Base-by-base conservation (phyloP, 139 green algal genomes). In the Cymbomonas tetramitiformis region DNA sequence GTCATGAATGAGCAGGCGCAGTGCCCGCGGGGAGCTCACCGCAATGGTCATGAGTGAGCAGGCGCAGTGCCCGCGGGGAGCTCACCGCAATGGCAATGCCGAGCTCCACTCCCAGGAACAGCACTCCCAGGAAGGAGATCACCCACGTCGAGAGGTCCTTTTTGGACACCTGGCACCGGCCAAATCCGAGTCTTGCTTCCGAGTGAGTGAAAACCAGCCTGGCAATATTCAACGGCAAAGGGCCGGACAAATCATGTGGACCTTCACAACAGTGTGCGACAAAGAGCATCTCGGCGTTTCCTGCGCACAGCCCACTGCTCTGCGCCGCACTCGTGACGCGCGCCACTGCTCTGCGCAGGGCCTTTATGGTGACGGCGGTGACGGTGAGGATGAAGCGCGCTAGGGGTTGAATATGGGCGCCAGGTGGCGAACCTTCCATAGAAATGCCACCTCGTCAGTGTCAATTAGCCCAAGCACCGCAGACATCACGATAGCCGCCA, bases 21-120 rank as follows among this genome's bases (percentile, higher is more conserved):
- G n/a, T n/a, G n/a, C n/a, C n/a, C n/a, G n/a, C n/a, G n/a, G n/a
- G n/a, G n/a, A n/a, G n/a, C n/a, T n/a, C n/a, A n/a, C n/a, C n/a
- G n/a, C n/a, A n/a, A n/a, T n/a, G n/a, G n/a, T n/a, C n/a, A n/a
- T n/a, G n/a, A n/a, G n/a, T n/a, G n/a, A n/a, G n/a, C n/a, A n/a
- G n/a, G n/a, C n/a, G n/a, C n/a, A n/a, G n/a, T n/a, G n/a, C n/a
- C n/a, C n/a, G n/a, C n/a, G n/a, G n/a, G n/a, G n/a, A n/a, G 2
- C 70, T 73, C 26, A 93, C 83, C 30, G 78, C 55, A 29, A 86
- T 82, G 39, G 51, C 73, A 31, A 93, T 65, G 1, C 83, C 83
- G 12, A 84, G 69, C 70, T 93, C 83, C 4, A 26, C 51, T 55
- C 58, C 70, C 0, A 86, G 33, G 36, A 74, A 78, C 68, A 86